These are phyloP conservation scores for Tuber melanosporum DNA, from an alignment of 495 filamentous ascomycete genomes.

Conservation along the genomic window DNA sequence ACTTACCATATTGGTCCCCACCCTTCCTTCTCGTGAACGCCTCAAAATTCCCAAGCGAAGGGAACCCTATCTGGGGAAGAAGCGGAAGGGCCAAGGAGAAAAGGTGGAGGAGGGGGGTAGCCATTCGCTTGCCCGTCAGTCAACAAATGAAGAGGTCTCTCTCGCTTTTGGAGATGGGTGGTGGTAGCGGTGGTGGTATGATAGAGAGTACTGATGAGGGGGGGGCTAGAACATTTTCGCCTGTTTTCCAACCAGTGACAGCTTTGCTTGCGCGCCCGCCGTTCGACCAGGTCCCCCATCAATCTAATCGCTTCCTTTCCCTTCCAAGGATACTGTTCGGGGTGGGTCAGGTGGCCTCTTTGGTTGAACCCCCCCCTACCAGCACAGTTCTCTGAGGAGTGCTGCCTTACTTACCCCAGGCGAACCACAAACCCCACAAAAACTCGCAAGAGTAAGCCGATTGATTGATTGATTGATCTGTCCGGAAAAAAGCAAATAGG, in stretches of 20 bases:
- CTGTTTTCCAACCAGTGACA: background rate
- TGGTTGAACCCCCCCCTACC: background rate
- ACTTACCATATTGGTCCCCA: constrained; percentile 30
- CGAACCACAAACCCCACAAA: constrained; percentile 5
- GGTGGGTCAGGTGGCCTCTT: background rate
- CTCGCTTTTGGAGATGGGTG: constrained; percentile 11
- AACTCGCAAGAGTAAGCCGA: constrained; percentile 1
- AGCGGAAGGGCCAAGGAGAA: background rate
- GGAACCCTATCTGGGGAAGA: constrained; percentile 19
- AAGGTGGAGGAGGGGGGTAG: constrained; percentile 27
- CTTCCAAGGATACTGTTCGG: background rate
- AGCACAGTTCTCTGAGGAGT: background rate
- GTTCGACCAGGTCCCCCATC: constrained; percentile 2
- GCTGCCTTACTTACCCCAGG: constrained; percentile 3
- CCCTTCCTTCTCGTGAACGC: constrained; percentile 5
- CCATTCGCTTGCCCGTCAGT: constrained; percentile 13
- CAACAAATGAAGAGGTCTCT: constrained; percentile 19
- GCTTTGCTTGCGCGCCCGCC: background rate
- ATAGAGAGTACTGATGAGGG: constrained; percentile 8
- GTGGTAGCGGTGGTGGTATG: constrained; percentile 22
- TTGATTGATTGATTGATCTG: background rate
- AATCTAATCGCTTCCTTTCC: background rate
- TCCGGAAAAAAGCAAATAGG: background rate
- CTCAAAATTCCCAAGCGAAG: constrained; percentile 35
- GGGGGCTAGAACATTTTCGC: background rate